Evolutionary conservation across 306 rosid species (phyloP), one percentile per base, ranked within the genome.

Genomic region (Potentilla sterilis): DNA sequence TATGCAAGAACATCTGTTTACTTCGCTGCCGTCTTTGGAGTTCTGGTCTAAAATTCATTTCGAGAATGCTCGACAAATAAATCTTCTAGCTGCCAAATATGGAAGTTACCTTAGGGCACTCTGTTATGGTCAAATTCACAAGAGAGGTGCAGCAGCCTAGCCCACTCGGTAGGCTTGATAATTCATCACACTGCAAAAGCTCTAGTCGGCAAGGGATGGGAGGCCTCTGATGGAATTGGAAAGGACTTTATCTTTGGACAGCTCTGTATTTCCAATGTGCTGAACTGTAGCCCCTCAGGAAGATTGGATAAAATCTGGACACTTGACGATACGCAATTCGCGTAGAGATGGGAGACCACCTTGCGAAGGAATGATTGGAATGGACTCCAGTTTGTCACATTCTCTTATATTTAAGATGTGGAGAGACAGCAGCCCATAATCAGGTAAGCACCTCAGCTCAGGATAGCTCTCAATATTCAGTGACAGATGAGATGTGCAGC

Each of bases 191-290:
- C 4, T 32, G 10, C 3, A 1, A 2, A 61, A 61, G 18, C 3
- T 0, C 0, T 2, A 61, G 32, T 1, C 7, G 9, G 10, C 0
- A 28, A 61, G 67, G 5, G 9, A 62, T 14, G 41, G 21, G 14
- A 12, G 41, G 3, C 67, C 67, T 1, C 7, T 2, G 54, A 37
- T 62, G 19, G 15, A 6, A 61, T 61, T 32, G 67, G 67, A 61
- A 61, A 12, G 18, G 41, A 28, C 19, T 38, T 61, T 14, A 32
- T 47, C 7, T 61, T 61, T 0, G 3, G 18, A 3, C 57, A 51
- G 9, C 10, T 51, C 57, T 0, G 3, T 51, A 51, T 16, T 1
- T 1, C 0, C 57, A 51, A 51, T 0, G 0, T 1, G 1, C 0
- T 9, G 18, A 51, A 22, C 6, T 18, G 22, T 1, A 51, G 9